Evolutionary conservation across 2,329 filamentous ascomycete species (phyloP), one percentile per base, ranked within the genome.

Genomic region (Penicillium occitanis): DNA sequence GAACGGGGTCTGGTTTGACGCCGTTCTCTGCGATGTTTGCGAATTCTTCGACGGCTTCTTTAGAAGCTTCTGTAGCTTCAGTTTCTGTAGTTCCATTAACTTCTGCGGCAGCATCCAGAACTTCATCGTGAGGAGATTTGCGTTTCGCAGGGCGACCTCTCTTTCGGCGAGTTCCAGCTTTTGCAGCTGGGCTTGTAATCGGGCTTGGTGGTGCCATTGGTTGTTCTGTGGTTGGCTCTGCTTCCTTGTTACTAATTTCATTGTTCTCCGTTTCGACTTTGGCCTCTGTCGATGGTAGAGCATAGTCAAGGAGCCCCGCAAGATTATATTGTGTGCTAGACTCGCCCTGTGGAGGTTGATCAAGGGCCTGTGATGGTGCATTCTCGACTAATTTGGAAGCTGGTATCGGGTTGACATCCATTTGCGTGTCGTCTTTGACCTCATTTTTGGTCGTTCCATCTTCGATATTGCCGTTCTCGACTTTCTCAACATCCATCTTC

Each of bases 61-160:
- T n/a, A 25, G 42, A 2, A 33, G n/a, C 14, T 48, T 46, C 28
- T 19, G 51, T 46, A 19, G 53, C 19, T 57, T 66, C 14, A 6
- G 3, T 3, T n/a, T 33, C 28, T 33, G 28, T 8, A 11, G 17
- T 17, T 11, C 25, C 14, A 33, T 53, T 53, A 17, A 53, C 50
- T 30, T 53, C 61, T 25, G n/a, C 1, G 14, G 22, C 14, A 37
- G 55, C 14, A 4, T 22, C 14, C n/a, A 11, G 40, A 13, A 22
- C 14, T 44, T 42, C 61, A 53, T 35, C 42, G 19, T 50, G 42
- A 35, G 40, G 22, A 11, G 57, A 37, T 61, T 58, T 59, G 5
- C 62, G 62, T 22, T 64, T 64, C 14, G 22, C 51, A 35, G 62
- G 62, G 25, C 53, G 40, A 14, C 62, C 51, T 37, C 33, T 48